These are phyloP conservation scores for Chaetoceros tenuissimus DNA, from an alignment of 108 stramenopile species.

Conservation along the genomic window DNA sequence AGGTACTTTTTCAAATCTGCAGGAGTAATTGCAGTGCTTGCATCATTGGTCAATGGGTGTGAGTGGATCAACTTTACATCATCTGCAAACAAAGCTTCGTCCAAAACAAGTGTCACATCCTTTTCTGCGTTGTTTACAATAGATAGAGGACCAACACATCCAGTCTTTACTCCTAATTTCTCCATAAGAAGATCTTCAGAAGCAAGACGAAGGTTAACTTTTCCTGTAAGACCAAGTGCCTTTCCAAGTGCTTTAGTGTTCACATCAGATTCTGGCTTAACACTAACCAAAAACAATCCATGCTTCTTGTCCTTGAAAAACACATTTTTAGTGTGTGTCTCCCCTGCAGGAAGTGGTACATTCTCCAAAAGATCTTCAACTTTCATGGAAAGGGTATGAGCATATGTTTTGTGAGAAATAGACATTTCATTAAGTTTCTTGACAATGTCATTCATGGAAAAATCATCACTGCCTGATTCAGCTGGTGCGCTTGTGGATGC, in stretches of 20 bases:
- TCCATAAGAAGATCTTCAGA: constrained; percentile 51
- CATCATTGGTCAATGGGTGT: constrained; percentile 89
- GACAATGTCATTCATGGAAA: constrained; percentile 49
- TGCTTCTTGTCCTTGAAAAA: constrained; percentile 89
- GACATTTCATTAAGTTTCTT: constrained; percentile 41
- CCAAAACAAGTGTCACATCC: constrained; percentile 71
- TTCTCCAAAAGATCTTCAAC: constrained; percentile 75
- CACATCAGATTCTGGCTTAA: constrained; percentile 28
- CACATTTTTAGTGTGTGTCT: constrained; percentile 85
- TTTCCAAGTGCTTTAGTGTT: constrained; percentile 80
- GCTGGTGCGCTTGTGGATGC: background rate
- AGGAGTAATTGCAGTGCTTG: constrained; percentile 54
- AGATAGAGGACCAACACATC: constrained; percentile 82
- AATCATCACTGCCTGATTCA: constrained; percentile 11
- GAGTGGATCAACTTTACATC: constrained; percentile 48
- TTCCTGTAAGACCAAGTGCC: constrained; percentile 75
- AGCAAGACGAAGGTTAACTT: constrained; percentile 87
- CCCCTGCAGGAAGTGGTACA: constrained; percentile 49
- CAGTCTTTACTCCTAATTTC: constrained; percentile 67
- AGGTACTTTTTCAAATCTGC: constrained; percentile 55
- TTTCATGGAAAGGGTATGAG: constrained; percentile 49
- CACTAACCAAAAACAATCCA: constrained; percentile 68
- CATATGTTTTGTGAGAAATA: constrained; percentile 47
- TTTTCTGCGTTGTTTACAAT: constrained; percentile 61
- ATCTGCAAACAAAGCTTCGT: constrained; percentile 48